Evolutionary conservation across 2,329 filamentous ascomycete genomes (phyloP).

Genomic region (Pseudogymnoascus pannorum): DNA sequence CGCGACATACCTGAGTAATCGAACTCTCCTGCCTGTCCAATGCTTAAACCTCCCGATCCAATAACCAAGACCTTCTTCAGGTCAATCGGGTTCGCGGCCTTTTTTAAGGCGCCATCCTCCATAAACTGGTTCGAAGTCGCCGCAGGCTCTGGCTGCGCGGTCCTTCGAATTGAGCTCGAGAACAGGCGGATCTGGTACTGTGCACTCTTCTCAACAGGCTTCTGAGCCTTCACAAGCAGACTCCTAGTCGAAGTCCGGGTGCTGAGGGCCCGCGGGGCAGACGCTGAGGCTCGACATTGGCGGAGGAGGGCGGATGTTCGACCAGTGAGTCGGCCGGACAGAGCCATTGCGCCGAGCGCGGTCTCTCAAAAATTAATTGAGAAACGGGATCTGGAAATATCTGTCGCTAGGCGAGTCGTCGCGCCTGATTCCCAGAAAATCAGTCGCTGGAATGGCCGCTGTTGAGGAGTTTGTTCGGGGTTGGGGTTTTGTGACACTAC

Average conservation of each 20-base stretch:
- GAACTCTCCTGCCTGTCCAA: slow-evolving; percentile 96
- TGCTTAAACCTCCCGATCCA: slow-evolving; percentile 88
- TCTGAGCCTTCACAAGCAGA: slow-evolving; percentile 20
- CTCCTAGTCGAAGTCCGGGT: slow-evolving; percentile 22
- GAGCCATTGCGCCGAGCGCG: slow-evolving; percentile 25
- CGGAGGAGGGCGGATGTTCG: slow-evolving; percentile 27
- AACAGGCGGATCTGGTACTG: slow-evolving; percentile 24
- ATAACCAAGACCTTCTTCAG: slow-evolving; percentile 98
- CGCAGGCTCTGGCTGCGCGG: slow-evolving; percentile 61
- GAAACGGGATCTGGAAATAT: neutral
- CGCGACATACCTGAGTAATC: slow-evolving; percentile 85
- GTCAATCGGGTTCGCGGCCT: slow-evolving; percentile 66
- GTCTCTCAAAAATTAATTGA: slow-evolving; percentile 13
- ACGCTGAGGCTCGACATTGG: slow-evolving; percentile 22
- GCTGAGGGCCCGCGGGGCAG: slow-evolving; percentile 23
- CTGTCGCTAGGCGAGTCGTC: slow-evolving; percentile 2
- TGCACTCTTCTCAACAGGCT: slow-evolving; percentile 20
- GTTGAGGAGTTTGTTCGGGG: slow-evolving; percentile 11
- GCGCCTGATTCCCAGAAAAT: slow-evolving; percentile 11
- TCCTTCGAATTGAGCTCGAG: slow-evolving; percentile 23
- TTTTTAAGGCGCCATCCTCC: slow-evolving; percentile 78
- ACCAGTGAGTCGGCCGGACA: slow-evolving; percentile 25
- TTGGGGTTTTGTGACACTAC: slow-evolving; percentile 4
- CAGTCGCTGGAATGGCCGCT: slow-evolving; percentile 7
- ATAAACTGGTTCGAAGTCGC: slow-evolving; percentile 68